Percentiles rank a stretch among this genome's conserved stretches.
Conservation (phyloP, 163 green algal species). For the Trebouxia gelatinosa region DNA sequence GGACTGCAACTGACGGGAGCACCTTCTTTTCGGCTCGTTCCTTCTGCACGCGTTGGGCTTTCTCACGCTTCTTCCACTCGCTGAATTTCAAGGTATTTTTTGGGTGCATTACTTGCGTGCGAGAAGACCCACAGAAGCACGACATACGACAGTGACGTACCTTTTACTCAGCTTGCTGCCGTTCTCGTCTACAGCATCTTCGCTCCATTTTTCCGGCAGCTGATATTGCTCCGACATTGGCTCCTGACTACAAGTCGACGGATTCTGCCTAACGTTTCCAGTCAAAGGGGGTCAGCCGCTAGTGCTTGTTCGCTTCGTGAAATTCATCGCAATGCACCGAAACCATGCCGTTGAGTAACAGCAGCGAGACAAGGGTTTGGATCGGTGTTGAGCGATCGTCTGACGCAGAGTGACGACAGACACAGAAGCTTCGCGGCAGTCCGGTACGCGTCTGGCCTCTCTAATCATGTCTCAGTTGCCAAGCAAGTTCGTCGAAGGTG, state of each 20-base stretch:
- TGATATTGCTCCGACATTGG: conserved; percentile 34
- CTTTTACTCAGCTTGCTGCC: conserved; percentile 87
- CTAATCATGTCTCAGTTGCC: conserved; percentile 12
- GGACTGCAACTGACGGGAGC: not conserved
- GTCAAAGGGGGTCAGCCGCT: too few species aligned
- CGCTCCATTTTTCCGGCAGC: conserved; percentile 79
- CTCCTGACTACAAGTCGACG: not conserved
- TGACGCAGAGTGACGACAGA: too few species aligned
- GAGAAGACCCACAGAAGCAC: too few species aligned
- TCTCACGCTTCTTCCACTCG: conserved; percentile 90
- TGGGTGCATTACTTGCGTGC: not conserved
- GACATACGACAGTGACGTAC: too few species aligned
- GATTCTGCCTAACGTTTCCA: not conserved
- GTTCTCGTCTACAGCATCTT: conserved; percentile 86
- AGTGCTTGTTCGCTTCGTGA: too few species aligned
- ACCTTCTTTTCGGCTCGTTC: conserved; percentile 86
- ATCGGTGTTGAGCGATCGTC: too few species aligned
- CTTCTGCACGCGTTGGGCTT: conserved; percentile 66
- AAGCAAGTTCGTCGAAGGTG: conserved; percentile 7
- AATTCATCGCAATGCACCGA: too few species aligned
- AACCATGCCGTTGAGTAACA: too few species aligned
- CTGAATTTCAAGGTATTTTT: conserved; percentile 45
- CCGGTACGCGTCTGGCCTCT: too few species aligned
- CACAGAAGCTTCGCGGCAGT: too few species aligned
- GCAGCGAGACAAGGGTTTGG: too few species aligned